phyloP scores from a whole-genome alignment of 805 yeast species.

The Schwanniomyces vanrijiae region DNA sequence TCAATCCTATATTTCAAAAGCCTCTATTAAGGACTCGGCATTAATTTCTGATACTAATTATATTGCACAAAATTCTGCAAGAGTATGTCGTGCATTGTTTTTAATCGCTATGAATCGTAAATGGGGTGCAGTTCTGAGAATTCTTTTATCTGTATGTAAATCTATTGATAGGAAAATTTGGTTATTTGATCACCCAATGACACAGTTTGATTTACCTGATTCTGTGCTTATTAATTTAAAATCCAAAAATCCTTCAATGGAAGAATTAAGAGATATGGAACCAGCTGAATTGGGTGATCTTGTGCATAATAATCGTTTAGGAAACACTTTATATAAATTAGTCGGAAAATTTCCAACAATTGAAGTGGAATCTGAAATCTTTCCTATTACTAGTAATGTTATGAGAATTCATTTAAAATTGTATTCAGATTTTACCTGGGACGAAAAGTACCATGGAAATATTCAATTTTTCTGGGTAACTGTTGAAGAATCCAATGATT shows the following conservation, averaged over 20 bases:
- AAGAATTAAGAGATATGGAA: conserved; percentile 68
- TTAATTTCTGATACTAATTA: conserved; percentile 83
- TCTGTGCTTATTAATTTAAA: conserved; percentile 62
- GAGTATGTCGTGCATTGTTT: conserved; percentile 90
- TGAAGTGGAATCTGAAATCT: conserved; percentile 73
- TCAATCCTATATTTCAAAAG: conserved; percentile 84
- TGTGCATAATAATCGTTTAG: conserved; percentile 80
- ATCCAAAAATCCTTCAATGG: conserved; percentile 67
- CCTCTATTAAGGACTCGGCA: conserved; percentile 73
- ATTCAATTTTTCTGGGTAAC: conserved; percentile 90
- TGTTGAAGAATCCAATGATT: conserved; percentile 80
- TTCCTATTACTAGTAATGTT: conserved; percentile 86
- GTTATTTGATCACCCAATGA: conserved; percentile 88
- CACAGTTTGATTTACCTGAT: conserved; percentile 80
- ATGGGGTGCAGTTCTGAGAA: conserved; percentile 83
- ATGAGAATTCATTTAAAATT: conserved; percentile 74
- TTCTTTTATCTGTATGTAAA: conserved; percentile 79
- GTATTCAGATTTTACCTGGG: conserved; percentile 85
- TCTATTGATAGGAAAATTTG: conserved; percentile 82
- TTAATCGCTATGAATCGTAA: conserved; percentile 82
- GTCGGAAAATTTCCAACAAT: conserved; percentile 75
- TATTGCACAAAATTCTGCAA: conserved; percentile 92
- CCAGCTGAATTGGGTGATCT: conserved; percentile 82
- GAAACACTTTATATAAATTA: conserved; percentile 56
- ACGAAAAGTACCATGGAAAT: conserved; percentile 72